Base-by-base conservation (phyloP, 345 rosid species). In the Eucalyptus erythrocorys region DNA sequence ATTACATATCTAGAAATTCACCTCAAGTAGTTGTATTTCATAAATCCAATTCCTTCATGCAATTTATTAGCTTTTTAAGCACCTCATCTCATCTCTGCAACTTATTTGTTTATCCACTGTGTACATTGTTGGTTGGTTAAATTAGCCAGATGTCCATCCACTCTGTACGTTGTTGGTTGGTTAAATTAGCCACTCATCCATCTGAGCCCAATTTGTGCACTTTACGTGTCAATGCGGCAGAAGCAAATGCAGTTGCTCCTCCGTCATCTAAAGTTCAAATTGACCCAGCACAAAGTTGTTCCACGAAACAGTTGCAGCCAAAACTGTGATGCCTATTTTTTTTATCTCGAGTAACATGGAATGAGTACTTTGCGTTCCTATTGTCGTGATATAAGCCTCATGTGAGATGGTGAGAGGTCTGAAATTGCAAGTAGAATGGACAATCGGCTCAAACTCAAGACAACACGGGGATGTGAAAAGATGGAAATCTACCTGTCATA, bases 401-500 rank as follows among this genome's bases (percentile, higher is more conserved):
- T 37, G 45, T 2, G 81, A 32, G 80, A 32, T 12, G 22, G 2
- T 32, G 42, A 37, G 43, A 17, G 45, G 45, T 17, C 45, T 5
- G 6, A n/a, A 16, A 27, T 16, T 48, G 66, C 42, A 86, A 37
- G 59, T 13, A 43, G 86, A 47, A 84, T 34, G 13, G 19, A 50
- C n/a, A 86, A 26, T 14, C 40, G 27, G 30, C 64, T 27, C 16
- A 51, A 48, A 34, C 15, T 32, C 55, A 43, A 27, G 66, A 8
- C 22, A 48, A 37, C 3, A 27, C 13, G 13, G 32, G 8, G 27
- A n/a, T 59, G 16, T 11, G 84, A 61, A 85, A 34, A 48, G 80
- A 12, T 43, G 8, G 55, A 68, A 59, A 47, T 57, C 90, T 88
- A 95, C 99, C 97, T 96, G 94, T 95, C 97, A 86, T 96, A 97